Percentiles rank a stretch among this genome's conserved stretches.
phyloP scores from a whole-genome alignment of 306 rosid species.

The Corylus heterophylla region DNA sequence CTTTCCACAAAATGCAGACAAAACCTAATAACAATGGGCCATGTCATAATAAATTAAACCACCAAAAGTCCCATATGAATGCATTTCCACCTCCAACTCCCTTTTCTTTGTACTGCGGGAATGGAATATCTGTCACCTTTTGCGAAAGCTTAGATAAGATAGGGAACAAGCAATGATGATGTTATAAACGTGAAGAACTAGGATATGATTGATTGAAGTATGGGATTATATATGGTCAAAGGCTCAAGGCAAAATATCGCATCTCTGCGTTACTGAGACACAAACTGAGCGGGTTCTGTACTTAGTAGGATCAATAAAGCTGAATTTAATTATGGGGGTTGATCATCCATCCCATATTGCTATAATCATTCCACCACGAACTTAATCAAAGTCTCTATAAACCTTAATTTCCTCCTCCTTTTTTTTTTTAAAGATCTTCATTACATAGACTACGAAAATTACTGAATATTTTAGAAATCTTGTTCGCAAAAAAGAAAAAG shows the following conservation, averaged over 20 bases:
- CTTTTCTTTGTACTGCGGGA: slow-evolving; percentile 36
- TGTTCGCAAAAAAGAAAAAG: not conserved
- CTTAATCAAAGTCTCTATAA: slow-evolving; percentile 33
- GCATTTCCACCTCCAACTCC: slow-evolving; percentile 37
- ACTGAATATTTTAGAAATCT: slow-evolving; percentile 23
- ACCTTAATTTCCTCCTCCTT: slow-evolving; percentile 2
- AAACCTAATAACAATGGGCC: slow-evolving; percentile 26
- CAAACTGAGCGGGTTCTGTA: slow-evolving; percentile 34
- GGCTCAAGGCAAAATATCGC: slow-evolving; percentile 31
- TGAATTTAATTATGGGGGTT: slow-evolving; percentile 32
- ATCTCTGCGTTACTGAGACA: slow-evolving; percentile 27
- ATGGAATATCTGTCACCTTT: slow-evolving; percentile 58
- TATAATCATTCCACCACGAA: slow-evolving; percentile 40
- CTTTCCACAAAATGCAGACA: slow-evolving; percentile 44
- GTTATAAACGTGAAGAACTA: slow-evolving; percentile 34
- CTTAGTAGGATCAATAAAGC: slow-evolving; percentile 33
- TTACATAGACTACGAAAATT: slow-evolving; percentile 6
- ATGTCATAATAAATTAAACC: slow-evolving; percentile 39
- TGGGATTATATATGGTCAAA: slow-evolving; percentile 36
- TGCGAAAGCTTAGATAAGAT: slow-evolving; percentile 45
- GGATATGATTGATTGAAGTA: slow-evolving; percentile 27
- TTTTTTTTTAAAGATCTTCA: slow-evolving; percentile 18
- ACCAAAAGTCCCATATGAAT: slow-evolving; percentile 47
- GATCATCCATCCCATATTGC: slow-evolving; percentile 33
- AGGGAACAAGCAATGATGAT: slow-evolving; percentile 46